Evolutionary conservation across 495 filamentous ascomycete species (phyloP), one percentile per base, ranked within the genome.

Genomic region (Evansstolkia leycettana): DNA sequence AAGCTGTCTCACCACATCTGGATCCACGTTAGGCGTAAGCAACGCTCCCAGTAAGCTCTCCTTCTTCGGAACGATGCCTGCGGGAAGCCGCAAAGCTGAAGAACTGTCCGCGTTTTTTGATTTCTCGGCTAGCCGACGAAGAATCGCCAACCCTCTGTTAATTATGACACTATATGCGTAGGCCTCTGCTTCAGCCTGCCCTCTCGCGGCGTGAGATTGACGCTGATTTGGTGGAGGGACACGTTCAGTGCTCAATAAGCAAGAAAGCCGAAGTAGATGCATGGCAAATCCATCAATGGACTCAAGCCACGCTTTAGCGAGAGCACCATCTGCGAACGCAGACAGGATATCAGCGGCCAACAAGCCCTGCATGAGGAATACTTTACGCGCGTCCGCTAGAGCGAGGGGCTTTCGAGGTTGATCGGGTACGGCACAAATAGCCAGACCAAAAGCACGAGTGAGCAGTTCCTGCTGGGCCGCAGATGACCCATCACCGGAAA

Each of bases 271-370:
- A 32, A 89, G 70, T 3, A 95, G 68, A 50, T 78, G 83, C 34
- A 80, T 68, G 2, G 84, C 82, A 52, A 94, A 93, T 1, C 84
- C 84, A 51, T 92, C 85, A 25, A 80, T 76, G 11, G 82, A 86
- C 12, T 78, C 72, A 12, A 96, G 72, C 90, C 90, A 98, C 2
- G 68, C 61, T 29, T 75, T 71, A n/a, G 87, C 80, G 10, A 94
- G 65, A 7, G 68, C 62, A 16, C 63, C 71, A 43, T 93, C 87
- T 13, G 71, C 69, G 11, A 94, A 69, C 5, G 75, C 72, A 3
- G 84, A 73, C 7, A 95, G 60, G 36, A 95, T 90, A 45, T 98
- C 89, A 3, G 85, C 89, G 2, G 88, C 83, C 5, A 98, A 63
- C 41, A 98, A 73, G 5, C 85, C 85, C 61, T 98, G 90, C 70